These are phyloP conservation scores for Mycena alexandri DNA, from an alignment of 768 basidiomycete genomes.

Conservation along the genomic window DNA sequence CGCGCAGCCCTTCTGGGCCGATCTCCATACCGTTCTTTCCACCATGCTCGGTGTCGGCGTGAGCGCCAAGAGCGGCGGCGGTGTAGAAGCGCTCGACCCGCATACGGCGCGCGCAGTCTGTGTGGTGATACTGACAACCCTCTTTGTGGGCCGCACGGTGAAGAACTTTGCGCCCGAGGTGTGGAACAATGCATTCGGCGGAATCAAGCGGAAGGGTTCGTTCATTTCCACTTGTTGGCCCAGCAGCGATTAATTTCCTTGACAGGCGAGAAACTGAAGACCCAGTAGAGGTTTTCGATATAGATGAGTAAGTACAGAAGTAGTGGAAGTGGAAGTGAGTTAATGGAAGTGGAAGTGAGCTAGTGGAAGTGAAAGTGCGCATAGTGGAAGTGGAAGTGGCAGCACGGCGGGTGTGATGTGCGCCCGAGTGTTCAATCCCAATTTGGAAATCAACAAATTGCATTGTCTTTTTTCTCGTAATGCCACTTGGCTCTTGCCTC, in stretches of 20 bases:
- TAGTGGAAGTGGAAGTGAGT: too few relatives aligned
- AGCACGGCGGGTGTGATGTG: too few relatives aligned
- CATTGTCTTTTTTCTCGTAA: too few relatives aligned
- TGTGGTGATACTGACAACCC: conserved; percentile 68
- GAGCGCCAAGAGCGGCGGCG: conserved; percentile 41
- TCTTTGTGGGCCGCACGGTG: conserved; percentile 75
- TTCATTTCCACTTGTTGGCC: not conserved
- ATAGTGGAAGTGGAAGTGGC: too few relatives aligned
- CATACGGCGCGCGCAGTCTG: conserved; percentile 80
- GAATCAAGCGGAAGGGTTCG: conserved; percentile 26
- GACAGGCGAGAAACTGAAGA: conserved; percentile 37
- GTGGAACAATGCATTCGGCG: not conserved
- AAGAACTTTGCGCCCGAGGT: conserved; percentile 67
- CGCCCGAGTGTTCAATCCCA: too few relatives aligned
- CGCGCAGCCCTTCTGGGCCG: conserved; percentile 87
- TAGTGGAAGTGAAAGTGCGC: too few relatives aligned
- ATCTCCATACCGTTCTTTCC: conserved; percentile 63
- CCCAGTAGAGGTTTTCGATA: conserved; percentile 26
- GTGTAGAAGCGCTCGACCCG: conserved; percentile 65
- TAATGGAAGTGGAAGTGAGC: too few relatives aligned
- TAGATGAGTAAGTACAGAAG: too few relatives aligned
- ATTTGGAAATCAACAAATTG: too few relatives aligned
- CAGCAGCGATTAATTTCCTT: not conserved
- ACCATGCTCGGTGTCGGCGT: conserved; percentile 55
- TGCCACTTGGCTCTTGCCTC: too few relatives aligned